Conservation (phyloP, 441 rosid species). For the Brassica hybrid region DNA sequence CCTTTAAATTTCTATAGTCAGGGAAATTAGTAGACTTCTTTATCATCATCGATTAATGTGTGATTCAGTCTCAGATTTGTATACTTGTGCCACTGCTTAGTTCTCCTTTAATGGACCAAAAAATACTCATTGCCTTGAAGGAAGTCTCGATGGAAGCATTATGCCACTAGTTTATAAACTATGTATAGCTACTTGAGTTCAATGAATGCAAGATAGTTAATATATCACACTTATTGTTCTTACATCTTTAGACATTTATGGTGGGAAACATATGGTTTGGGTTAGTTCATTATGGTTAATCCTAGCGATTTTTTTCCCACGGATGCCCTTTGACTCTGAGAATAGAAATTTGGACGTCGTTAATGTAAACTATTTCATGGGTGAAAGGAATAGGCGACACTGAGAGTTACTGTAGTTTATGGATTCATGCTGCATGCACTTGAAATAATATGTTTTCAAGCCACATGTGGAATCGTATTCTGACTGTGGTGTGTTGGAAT, state of each 20-base stretch:
- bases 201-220: constrained; percentile 8
- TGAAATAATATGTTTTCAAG: constrained; percentile 48
- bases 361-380: constrained; percentile 7
- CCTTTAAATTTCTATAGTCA: not conserved
- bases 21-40: not conserved
- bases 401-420: constrained; percentile 16
- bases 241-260: constrained; percentile 14
- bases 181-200: constrained; percentile 22
- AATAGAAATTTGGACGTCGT: constrained; percentile 23
- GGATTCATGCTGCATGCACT: constrained; percentile 39
- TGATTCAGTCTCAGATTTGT: not conserved
- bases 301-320: constrained; percentile 3
- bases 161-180: constrained; percentile 21
- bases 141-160: constrained; percentile 8
- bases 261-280: constrained; percentile 12
- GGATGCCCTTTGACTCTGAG: constrained; percentile 10
- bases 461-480: constrained; percentile 51
- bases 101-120: constrained; percentile 1
- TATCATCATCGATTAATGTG: not conserved
- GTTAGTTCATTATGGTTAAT: not conserved
- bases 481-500: constrained; percentile 74
- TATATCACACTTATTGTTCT: constrained; percentile 14
- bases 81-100: constrained; percentile 22
- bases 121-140: not conserved
- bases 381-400: constrained; percentile 8